Evolutionary conservation across 106 monocot genomes (phyloP).

Genomic region (Dendrobium nobile): DNA sequence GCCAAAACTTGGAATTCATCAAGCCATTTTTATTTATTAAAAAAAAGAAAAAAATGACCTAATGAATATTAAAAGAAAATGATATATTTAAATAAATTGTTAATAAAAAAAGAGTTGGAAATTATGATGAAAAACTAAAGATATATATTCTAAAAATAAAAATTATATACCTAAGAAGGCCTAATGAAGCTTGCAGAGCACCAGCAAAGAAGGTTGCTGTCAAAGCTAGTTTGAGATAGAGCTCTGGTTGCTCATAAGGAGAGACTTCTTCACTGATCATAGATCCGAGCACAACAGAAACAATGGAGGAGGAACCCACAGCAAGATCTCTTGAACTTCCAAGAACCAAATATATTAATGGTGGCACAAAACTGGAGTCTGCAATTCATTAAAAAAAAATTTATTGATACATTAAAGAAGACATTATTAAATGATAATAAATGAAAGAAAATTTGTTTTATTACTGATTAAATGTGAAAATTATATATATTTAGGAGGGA

Average conservation of each 20-base stretch:
- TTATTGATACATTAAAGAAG: background rate
- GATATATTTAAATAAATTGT: too few species aligned
- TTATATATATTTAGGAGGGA: too few species aligned
- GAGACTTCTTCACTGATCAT: slow-evolving; percentile 52
- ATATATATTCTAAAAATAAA: background rate
- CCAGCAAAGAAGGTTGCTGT: slow-evolving; percentile 82
- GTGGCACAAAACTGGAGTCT: slow-evolving; percentile 91
- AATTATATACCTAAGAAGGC: slow-evolving; percentile 53
- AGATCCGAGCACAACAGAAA: slow-evolving; percentile 66
- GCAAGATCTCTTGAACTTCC: slow-evolving; percentile 83
- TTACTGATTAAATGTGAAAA: too few species aligned
- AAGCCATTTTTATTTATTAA: too few species aligned
- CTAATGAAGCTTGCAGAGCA: slow-evolving; percentile 63
- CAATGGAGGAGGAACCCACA: slow-evolving; percentile 74
- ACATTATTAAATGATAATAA: too few species aligned
- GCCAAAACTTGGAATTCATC: too few species aligned
- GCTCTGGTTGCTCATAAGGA: slow-evolving; percentile 37
- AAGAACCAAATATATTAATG: slow-evolving; percentile 58
- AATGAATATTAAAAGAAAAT: too few species aligned
- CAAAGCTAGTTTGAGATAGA: slow-evolving; percentile 64
- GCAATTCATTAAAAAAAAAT: background rate
- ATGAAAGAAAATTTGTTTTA: too few species aligned
- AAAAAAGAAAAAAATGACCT: too few species aligned
- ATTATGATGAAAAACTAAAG: background rate
- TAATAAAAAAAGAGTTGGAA: too few species aligned